Evolutionary conservation across 2,329 filamentous ascomycete species (phyloP).

Genomic region (Penicillium frequentans): DNA sequence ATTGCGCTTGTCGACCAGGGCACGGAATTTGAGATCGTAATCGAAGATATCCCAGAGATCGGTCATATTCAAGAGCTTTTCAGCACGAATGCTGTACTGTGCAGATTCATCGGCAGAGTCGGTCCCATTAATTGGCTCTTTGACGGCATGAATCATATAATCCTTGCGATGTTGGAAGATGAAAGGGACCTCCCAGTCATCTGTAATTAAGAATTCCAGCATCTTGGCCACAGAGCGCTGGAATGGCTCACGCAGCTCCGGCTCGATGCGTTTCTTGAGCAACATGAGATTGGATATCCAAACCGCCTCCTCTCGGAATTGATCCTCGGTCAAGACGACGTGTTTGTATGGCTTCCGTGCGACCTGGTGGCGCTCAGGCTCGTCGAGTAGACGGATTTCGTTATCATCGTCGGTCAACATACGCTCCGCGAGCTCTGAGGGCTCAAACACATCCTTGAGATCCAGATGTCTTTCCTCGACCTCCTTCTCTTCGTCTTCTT

Average conservation of each 20-base stretch:
- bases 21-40: conserved; percentile 91
- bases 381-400: conserved; percentile 79
- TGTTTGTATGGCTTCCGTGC: conserved; percentile 86
- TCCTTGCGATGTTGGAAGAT: conserved; percentile 98
- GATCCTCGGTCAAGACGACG: conserved; percentile 75
- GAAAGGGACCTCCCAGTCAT: conserved; percentile 94
- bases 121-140: conserved; percentile 61
- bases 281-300: conserved; percentile 93
- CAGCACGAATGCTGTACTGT: conserved; percentile 72
- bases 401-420: conserved; percentile 96
- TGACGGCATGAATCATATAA: conserved; percentile 88
- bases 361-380: conserved; percentile 92
- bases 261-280: conserved; percentile 75
- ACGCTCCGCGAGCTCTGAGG: conserved; percentile 89
- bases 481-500: conserved; percentile 73
- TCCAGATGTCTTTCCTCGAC: conserved; percentile 82
- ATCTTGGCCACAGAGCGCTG: conserved; percentile 87
- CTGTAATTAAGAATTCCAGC: conserved; percentile 89
- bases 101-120: conserved; percentile 66
- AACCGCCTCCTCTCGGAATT: conserved; percentile 82
- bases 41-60: conserved; percentile 96
- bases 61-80: conserved; percentile 87
- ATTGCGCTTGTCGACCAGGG: conserved; percentile 87
- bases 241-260: conserved; percentile 77
- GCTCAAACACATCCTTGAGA: conserved; percentile 97